Conservation (phyloP, 2,329 filamentous ascomycete genomes). For the Cercospora canescens region DNA sequence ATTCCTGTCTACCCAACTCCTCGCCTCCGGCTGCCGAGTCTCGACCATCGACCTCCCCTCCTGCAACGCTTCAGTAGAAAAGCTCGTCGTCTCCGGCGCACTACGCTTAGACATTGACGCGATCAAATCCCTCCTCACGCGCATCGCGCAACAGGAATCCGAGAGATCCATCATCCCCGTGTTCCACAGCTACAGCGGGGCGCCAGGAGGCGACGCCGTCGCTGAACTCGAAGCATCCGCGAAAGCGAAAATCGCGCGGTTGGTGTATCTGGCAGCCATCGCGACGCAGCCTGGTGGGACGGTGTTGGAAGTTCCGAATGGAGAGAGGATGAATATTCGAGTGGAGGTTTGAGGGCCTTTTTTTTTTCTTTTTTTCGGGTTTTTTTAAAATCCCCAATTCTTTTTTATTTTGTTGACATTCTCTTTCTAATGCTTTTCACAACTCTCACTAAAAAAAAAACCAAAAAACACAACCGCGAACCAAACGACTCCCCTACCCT, state of each 20-base stretch:
- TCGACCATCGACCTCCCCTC: conserved; percentile 20
- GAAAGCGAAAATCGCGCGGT: conserved; percentile 16
- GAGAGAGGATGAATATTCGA: neutral
- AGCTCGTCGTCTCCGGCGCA: neutral
- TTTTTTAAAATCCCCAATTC: neutral
- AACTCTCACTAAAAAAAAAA: no score
- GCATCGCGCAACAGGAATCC: conserved; percentile 13
- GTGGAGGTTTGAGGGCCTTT: neutral
- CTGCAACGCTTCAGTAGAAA: neutral
- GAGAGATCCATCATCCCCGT: conserved; percentile 18
- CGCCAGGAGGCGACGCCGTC: conserved; percentile 21
- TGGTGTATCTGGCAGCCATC: neutral
- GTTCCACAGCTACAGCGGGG: conserved; percentile 25
- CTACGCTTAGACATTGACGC: conserved; percentile 17
- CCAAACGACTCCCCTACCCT: no score
- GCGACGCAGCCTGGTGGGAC: neutral
- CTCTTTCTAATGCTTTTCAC: no score
- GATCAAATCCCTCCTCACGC: conserved; percentile 17
- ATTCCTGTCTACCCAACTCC: conserved; percentile 9
- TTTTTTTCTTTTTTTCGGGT: no score
- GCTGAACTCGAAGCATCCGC: conserved; percentile 13
- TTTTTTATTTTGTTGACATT: no score
- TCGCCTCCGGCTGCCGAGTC: conserved; percentile 14
- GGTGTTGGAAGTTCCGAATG: neutral
- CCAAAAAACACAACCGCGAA: no score